phyloP scores from a whole-genome alignment of 2,329 filamentous ascomycete genomes.

The Alternaria alternata region DNA sequence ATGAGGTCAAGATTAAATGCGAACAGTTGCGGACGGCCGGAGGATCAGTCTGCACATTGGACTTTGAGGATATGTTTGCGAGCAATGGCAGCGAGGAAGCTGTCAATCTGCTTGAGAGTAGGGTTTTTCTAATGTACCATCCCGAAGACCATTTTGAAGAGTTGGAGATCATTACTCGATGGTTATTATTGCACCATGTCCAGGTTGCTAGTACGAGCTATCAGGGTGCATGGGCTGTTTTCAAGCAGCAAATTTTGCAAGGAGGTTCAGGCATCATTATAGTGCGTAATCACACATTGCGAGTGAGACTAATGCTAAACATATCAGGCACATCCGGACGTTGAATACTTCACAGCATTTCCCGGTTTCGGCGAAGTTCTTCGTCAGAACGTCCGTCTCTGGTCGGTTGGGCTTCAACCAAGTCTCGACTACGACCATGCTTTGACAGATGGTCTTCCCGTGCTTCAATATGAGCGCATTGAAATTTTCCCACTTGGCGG shows the following conservation, averaged over 20 bases:
- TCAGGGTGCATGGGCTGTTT: conserved; percentile 37
- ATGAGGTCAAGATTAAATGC: neutral
- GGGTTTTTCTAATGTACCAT: conserved; percentile 42
- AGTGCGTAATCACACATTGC: conserved; percentile 19
- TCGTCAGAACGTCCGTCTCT: conserved; percentile 38
- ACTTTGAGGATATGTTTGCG: conserved; percentile 37
- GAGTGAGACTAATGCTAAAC: conserved; percentile 13
- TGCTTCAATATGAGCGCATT: conserved; percentile 33
- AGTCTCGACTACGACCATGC: conserved; percentile 24
- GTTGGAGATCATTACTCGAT: conserved; percentile 41
- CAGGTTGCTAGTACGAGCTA: conserved; percentile 35
- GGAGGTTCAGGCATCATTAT: conserved; percentile 40
- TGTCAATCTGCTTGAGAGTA: conserved; percentile 21
- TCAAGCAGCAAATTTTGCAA: conserved; percentile 26
- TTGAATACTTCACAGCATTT: conserved; percentile 41
- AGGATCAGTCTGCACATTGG: conserved; percentile 25
- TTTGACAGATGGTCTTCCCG: conserved; percentile 21
- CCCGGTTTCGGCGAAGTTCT: conserved; percentile 46
- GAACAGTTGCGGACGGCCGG: conserved; percentile 29
- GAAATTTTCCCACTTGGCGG: conserved; percentile 51
- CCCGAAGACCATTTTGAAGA: conserved; percentile 39
- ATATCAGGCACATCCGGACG: conserved; percentile 40
- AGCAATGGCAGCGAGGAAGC: conserved; percentile 14
- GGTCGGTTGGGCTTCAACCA: conserved; percentile 45
- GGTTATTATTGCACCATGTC: conserved; percentile 43